phyloP scores from a whole-genome alignment of 345 rosid genomes.

The Arabidopsis arenosa region DNA sequence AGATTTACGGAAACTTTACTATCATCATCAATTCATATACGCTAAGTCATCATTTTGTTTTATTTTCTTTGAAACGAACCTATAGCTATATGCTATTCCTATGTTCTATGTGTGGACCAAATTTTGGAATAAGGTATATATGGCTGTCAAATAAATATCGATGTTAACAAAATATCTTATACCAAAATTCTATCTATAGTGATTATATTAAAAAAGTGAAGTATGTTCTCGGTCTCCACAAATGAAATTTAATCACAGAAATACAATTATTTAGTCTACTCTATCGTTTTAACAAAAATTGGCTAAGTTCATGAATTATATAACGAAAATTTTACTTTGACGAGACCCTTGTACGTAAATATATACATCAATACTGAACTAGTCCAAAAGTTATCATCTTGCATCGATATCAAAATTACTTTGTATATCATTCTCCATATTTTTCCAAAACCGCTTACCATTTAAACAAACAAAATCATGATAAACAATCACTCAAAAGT shows the following conservation, averaged over 20 bases:
- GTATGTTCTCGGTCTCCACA: neutral
- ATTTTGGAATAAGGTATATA: neutral
- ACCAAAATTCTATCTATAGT: neutral
- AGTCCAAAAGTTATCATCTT: neutral
- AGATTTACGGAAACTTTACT: neutral
- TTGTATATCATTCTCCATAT: neutral
- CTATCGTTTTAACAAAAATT: neutral
- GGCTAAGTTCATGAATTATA: neutral
- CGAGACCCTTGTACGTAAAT: neutral
- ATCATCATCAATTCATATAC: neutral
- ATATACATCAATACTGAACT: neutral
- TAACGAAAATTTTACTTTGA: no score
- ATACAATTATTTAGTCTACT: neutral
- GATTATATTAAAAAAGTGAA: neutral
- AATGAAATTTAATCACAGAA: neutral
- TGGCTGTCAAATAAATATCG: conserved; percentile 16
- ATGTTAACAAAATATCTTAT: conserved; percentile 12
- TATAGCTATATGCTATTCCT: neutral
- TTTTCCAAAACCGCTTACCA: neutral
- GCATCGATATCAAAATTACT: neutral
- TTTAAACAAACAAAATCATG: neutral
- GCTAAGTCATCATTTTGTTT: neutral
- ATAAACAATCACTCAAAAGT: conserved; percentile 8
- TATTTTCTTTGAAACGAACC: neutral
- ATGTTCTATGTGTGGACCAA: conserved; percentile 17